Conservation (phyloP, 2,329 filamentous ascomycete genomes). For the Cladophialophora yegresii region DNA sequence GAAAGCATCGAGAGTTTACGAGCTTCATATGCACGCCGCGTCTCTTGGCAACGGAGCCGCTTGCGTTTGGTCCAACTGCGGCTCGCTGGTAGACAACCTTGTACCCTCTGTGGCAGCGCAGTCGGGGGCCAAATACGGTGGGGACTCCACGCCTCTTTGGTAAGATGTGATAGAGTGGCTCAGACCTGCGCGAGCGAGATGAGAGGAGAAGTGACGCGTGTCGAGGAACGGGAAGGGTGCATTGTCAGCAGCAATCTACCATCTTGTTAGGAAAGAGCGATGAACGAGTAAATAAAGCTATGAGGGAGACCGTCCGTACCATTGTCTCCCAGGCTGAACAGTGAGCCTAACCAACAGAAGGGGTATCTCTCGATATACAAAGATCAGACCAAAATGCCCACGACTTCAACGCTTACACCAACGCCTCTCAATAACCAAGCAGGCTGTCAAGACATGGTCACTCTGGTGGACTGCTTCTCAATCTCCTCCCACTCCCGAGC, state of each 20-base stretch:
- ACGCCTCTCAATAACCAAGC: background rate
- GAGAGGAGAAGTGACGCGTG: background rate
- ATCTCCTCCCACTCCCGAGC: constrained; percentile 39
- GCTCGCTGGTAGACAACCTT: background rate
- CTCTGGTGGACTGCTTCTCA: constrained; percentile 43
- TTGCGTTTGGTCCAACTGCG: background rate
- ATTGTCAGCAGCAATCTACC: background rate
- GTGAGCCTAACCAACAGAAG: background rate
- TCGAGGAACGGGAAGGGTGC: too few relatives aligned
- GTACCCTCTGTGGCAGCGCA: background rate
- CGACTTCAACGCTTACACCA: background rate
- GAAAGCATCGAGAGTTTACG: background rate
- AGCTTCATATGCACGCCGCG: background rate
- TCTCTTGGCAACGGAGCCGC: background rate
- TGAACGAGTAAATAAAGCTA: background rate
- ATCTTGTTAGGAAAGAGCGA: background rate
- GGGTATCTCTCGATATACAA: constrained; percentile 12
- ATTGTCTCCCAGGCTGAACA: background rate
- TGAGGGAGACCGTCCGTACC: background rate
- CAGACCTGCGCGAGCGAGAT: background rate
- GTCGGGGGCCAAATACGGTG: background rate
- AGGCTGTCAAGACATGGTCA: constrained; percentile 5
- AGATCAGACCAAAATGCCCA: background rate
- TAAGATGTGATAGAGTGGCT: too few relatives aligned
- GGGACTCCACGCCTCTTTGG: background rate